Evolutionary conservation across 306 rosid genomes (phyloP), one percentile per base, ranked within the genome.

Genomic region (Ziziphus jujuba): DNA sequence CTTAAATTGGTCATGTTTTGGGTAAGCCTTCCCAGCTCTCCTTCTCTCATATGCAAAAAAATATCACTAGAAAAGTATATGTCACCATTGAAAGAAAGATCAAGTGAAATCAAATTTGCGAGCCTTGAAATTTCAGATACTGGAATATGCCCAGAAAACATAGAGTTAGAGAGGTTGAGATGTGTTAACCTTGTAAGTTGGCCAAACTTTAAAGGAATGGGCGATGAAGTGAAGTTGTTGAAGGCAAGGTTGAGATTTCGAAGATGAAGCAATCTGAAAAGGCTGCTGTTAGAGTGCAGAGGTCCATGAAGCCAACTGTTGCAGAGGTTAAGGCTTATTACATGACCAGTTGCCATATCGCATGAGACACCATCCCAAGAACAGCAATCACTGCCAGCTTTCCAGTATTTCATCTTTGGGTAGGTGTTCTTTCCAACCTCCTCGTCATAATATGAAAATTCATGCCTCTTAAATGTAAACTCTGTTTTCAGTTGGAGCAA

Each of bases 101-200:
- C 63, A 31, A 58, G 21, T 3, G 43, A 31, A 14, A 28, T 8
- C 63, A 58, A 58, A 28, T 58, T 58, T 35, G 44, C 17, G 3
- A 58, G 22, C 14, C 20, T 3, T 58, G 44, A 17, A 10, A 34
- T 31, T 33, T 58, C 45, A 5, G 6, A 15, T n/a, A n/a, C n/a
- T 13, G 45, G 63, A 16, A 58, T n/a, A n/a, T 5, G 13, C 22
- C 63, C 63, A 31, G 0, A 9, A 7, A 58, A 34, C 0, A 0
- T 2, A 0, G 63, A 58, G 63, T 4, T 0, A 16, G 44, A 58
- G 22, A 58, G 43, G 20, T 58, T 28, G 63, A 58, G 63, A 58
- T 58, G 43, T 3, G 22, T 58, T 31, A 58, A 33, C 63, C 63
- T 58, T 58, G 44, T 31, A 33, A 58, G 40, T 7, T 15, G 65